A percentile compares a stretch with the other conserved stretches of the same genome.
These are phyloP conservation scores for Chenopodium suecicum DNA, from an alignment of 148 eudicot species.

Conservation along the genomic window DNA sequence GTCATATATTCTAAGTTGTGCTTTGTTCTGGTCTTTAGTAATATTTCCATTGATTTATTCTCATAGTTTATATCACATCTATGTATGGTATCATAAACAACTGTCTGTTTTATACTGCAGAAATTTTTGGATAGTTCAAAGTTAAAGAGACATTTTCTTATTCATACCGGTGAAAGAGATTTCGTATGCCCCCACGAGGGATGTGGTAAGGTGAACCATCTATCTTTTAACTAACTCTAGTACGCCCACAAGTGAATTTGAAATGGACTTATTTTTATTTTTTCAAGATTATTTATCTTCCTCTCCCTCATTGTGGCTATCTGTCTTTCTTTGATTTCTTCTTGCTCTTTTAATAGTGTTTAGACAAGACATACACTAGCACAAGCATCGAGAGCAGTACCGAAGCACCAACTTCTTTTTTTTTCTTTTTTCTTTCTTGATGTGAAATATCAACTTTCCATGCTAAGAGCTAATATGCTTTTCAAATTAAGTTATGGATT, in stretches of 20 bases:
- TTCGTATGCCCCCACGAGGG: conserved; percentile 93
- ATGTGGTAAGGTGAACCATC: conserved; percentile 84
- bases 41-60: background rate
- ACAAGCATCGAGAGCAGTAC: background rate
- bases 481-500: background rate
- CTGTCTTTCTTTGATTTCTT: background rate
- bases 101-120: conserved; percentile 44
- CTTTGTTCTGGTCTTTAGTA: background rate
- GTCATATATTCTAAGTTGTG: background rate
- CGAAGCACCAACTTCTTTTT: background rate
- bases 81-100: background rate
- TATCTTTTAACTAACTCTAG: conserved; percentile 3
- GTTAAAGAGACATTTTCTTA: conserved; percentile 89
- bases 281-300: background rate
- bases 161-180: conserved; percentile 94
- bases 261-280: too few relatives aligned
- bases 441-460: background rate
- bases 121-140: conserved; percentile 98
- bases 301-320: background rate
- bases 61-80: background rate
- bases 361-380: background rate
- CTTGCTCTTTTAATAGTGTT: background rate
- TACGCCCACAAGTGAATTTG: too few relatives aligned
- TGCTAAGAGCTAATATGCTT: background rate
- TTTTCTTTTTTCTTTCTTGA: background rate